phyloP scores from a whole-genome alignment of 192 early-diverging fungal genomes.

The Linnemannia hyalina region DNA sequence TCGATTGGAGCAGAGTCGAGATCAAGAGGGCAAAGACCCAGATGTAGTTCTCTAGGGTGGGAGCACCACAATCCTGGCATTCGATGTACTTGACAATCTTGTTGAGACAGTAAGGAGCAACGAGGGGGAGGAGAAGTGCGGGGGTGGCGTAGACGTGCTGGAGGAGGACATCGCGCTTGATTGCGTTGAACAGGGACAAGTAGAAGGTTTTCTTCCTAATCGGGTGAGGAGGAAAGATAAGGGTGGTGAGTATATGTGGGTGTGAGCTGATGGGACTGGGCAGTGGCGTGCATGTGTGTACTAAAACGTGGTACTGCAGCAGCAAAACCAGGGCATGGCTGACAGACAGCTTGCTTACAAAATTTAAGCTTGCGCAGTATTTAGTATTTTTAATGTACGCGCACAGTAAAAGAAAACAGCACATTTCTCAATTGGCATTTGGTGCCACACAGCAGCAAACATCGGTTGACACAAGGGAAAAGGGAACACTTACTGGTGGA shows the following conservation, averaged over 20 bases:
- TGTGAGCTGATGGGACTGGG: neutral
- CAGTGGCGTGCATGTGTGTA: neutral
- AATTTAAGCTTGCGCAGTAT: neutral
- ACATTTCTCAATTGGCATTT: neutral
- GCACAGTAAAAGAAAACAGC: neutral
- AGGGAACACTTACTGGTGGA: slow-evolving; percentile 16
- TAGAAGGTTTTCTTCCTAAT: slow-evolving; percentile 24
- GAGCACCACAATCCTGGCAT: slow-evolving; percentile 36
- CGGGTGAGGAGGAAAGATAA: neutral
- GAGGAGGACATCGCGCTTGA: slow-evolving; percentile 19
- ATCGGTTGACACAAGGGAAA: neutral
- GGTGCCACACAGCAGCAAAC: neutral
- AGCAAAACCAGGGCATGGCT: too few species aligned
- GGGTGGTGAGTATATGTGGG: neutral
- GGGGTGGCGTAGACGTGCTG: slow-evolving; percentile 34
- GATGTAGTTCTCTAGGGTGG: slow-evolving; percentile 55
- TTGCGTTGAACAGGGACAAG: slow-evolving; percentile 11
- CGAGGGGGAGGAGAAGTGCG: slow-evolving; percentile 19
- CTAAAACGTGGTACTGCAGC: neutral
- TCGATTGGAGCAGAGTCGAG: slow-evolving; percentile 52
- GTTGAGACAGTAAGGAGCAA: slow-evolving; percentile 33
- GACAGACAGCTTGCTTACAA: too few species aligned
- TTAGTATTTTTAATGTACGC: neutral
- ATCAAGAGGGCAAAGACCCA: slow-evolving; percentile 71
- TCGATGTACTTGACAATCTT: slow-evolving; percentile 50